Percentiles rank a stretch among this genome's conserved stretches.
These are phyloP conservation scores for Arthrobotrys sinensis DNA, from an alignment of 2,329 filamentous ascomycete genomes.

Conservation along the genomic window DNA sequence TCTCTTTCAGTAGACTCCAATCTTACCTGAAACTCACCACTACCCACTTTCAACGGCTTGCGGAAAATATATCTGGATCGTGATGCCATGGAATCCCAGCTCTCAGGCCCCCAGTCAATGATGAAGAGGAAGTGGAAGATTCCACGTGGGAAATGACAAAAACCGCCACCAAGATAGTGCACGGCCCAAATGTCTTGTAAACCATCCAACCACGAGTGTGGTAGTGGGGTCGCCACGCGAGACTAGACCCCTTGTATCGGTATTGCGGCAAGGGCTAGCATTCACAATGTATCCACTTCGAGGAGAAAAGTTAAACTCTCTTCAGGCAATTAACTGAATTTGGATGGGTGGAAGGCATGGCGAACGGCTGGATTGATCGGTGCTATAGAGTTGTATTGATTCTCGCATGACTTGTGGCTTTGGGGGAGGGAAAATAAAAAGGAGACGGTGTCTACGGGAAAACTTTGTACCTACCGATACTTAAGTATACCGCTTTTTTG, in stretches of 20 bases:
- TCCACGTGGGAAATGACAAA: slow-evolving; percentile 34
- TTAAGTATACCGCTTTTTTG: too few relatives aligned
- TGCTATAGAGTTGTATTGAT: slow-evolving; percentile 21
- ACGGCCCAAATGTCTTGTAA: slow-evolving; percentile 27
- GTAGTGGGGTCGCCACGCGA: slow-evolving; percentile 25
- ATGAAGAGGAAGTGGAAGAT: slow-evolving; percentile 4
- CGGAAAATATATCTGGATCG: slow-evolving; percentile 27
- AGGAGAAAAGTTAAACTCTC: slow-evolving; percentile 5
- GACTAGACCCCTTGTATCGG: slow-evolving; percentile 34
- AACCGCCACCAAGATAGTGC: slow-evolving; percentile 17
- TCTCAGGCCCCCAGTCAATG: slow-evolving; percentile 5
- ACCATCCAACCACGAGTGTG: slow-evolving; percentile 24
- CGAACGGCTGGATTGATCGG: slow-evolving; percentile 7
- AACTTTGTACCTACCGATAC: not conserved
- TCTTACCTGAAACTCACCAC: slow-evolving; percentile 24
- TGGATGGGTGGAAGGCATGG: not conserved
- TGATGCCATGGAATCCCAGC: slow-evolving; percentile 11
- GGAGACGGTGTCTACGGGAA: slow-evolving; percentile 18
- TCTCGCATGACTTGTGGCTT: slow-evolving; percentile 22
- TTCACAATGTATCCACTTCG: slow-evolving; percentile 15
- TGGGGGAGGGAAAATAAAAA: slow-evolving; percentile 4
- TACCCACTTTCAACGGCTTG: slow-evolving; percentile 8
- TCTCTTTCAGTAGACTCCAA: slow-evolving; percentile 15
- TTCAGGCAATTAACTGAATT: slow-evolving; percentile 23
- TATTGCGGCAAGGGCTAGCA: slow-evolving; percentile 36